Evolutionary conservation across 306 rosid genomes (phyloP).

Genomic region (Vicia faba): DNA sequence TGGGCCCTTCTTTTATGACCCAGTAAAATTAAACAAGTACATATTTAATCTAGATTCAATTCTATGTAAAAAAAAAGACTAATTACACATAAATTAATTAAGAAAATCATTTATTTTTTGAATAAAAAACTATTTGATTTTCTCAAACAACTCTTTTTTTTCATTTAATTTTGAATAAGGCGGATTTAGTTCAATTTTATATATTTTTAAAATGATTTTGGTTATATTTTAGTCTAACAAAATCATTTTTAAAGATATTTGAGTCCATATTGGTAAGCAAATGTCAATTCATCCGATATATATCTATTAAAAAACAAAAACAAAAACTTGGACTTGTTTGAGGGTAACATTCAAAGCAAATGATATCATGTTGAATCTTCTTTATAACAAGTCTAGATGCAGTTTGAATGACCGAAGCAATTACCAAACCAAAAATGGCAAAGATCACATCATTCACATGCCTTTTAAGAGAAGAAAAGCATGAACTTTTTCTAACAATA

Average conservation of each 20-base stretch:
- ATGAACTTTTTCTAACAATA: slow-evolving; percentile 19
- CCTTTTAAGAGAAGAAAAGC: neutral
- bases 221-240: neutral
- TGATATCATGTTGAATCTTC: slow-evolving; percentile 15
- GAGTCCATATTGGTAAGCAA: neutral
- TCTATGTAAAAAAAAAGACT: too few species aligned
- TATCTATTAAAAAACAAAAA: neutral
- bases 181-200: too few species aligned
- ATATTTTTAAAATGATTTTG: too few species aligned
- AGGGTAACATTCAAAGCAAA: slow-evolving; percentile 3
- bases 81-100: too few species aligned
- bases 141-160: too few species aligned
- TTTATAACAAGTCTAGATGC: slow-evolving; percentile 31
- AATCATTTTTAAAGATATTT: neutral
- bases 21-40: too few species aligned
- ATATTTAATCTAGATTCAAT: too few species aligned
- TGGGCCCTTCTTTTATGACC: too few species aligned
- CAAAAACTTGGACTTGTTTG: slow-evolving; percentile 11
- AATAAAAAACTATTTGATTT: too few species aligned
- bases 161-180: too few species aligned
- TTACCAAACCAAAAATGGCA: neutral
- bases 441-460: slow-evolving; percentile 7
- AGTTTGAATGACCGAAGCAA: slow-evolving; percentile 2
- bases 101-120: too few species aligned
- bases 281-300: neutral